A percentile compares a stretch with the other conserved stretches of the same genome.
phyloP scores from a whole-genome alignment of 495 filamentous ascomycete genomes.

The Daldinia vernicosa region DNA sequence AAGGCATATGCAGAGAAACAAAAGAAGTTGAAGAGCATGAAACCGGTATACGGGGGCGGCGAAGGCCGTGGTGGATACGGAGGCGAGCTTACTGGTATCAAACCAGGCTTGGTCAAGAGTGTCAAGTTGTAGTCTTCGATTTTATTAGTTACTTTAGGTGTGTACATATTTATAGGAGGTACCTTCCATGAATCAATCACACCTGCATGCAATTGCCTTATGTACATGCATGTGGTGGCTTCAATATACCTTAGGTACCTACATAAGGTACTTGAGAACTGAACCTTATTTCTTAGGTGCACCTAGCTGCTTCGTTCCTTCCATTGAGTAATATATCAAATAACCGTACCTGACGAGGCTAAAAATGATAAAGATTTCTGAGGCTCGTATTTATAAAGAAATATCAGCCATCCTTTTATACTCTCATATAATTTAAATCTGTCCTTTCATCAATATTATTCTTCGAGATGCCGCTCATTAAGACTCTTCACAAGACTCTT shows the following conservation, averaged over 20 bases:
- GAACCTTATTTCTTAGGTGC: no score
- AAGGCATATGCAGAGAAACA: conserved; percentile 91
- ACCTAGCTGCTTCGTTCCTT: no score
- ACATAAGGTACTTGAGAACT: no score
- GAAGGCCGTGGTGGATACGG: conserved; percentile 87
- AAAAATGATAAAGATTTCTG: background rate
- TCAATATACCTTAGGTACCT: no score
- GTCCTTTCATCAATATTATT: background rate
- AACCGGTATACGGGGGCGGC: conserved; percentile 85
- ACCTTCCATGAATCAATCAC: no score
- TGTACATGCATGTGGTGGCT: no score
- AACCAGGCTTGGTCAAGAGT: conserved; percentile 91
- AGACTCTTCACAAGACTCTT: conserved; percentile 25
- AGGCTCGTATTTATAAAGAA: conserved; percentile 15
- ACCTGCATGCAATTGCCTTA: no score
- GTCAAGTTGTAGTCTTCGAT: conserved; percentile 71
- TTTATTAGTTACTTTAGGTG: background rate
- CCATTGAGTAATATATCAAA: no score
- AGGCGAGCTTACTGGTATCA: conserved; percentile 95
- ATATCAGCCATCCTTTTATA: background rate
- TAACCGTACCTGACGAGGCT: no score
- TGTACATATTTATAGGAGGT: background rate
- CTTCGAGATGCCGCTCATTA: conserved; percentile 9
- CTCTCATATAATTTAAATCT: background rate
- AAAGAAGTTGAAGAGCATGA: conserved; percentile 90